A percentile compares a stretch with the other conserved stretches of the same genome.
Evolutionary conservation across 140 eudicot species (phyloP).

Genomic region (Flaveria floridana): DNA sequence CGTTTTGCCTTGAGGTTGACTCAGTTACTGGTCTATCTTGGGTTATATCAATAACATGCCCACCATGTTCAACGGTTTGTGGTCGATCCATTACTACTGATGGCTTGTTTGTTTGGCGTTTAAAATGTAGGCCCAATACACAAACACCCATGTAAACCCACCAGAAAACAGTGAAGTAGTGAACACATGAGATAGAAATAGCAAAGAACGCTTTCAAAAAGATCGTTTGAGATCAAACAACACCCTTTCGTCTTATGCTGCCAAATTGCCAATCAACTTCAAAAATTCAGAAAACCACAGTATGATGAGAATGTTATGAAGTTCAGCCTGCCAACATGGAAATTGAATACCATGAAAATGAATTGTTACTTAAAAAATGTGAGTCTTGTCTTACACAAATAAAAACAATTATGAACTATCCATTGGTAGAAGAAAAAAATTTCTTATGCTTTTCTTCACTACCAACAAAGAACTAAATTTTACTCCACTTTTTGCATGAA

Average conservation of each 20-base stretch:
- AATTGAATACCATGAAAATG: neutral
- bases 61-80: constrained; percentile 41
- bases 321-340: constrained; percentile 24
- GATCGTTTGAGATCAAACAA: neutral
- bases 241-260: neutral
- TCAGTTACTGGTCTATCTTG: constrained; percentile 49
- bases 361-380: neutral
- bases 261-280: constrained; percentile 4
- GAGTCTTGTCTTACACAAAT: neutral
- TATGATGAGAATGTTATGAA: constrained; percentile 6
- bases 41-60: constrained; percentile 73
- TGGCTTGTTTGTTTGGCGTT: constrained; percentile 38
- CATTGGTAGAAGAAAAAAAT: too few relatives aligned
- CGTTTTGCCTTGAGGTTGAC: constrained; percentile 42
- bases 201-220: constrained; percentile 21
- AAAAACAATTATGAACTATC: neutral
- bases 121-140: constrained; percentile 48
- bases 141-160: constrained; percentile 60
- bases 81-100: constrained; percentile 63
- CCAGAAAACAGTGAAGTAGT: constrained; percentile 30
- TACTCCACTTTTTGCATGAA: too few relatives aligned
- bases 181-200: constrained; percentile 47
- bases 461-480: too few relatives aligned
- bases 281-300: constrained; percentile 29
- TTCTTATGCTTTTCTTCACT: too few relatives aligned